These are phyloP conservation scores for Suhomyces bokatorum DNA, from an alignment of 1,139 yeast genomes.

Conservation along the genomic window DNA sequence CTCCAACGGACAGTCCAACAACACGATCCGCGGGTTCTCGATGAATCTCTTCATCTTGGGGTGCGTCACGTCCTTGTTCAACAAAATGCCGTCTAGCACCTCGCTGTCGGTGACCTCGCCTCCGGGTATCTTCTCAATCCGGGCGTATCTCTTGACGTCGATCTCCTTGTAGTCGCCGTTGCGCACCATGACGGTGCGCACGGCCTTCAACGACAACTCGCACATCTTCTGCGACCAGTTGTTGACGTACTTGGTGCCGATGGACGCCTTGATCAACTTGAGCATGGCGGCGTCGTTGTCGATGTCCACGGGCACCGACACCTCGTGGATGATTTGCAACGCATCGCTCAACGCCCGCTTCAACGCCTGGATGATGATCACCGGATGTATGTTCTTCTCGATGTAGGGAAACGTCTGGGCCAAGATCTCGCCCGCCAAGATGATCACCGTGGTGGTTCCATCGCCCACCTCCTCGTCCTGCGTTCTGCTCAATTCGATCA, in stretches of 20 bases:
- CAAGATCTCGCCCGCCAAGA: slow-evolving; percentile 91
- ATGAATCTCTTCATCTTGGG: slow-evolving; percentile 94
- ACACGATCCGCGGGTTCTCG: slow-evolving; percentile 82
- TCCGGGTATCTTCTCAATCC: slow-evolving; percentile 96
- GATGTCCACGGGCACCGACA: slow-evolving; percentile 82
- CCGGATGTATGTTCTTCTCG: slow-evolving; percentile 96
- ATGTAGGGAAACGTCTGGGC: slow-evolving; percentile 94
- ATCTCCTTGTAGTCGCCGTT: slow-evolving; percentile 78
- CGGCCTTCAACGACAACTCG: slow-evolving; percentile 81
- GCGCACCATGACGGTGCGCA: slow-evolving; percentile 73
- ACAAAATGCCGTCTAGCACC: slow-evolving; percentile 86
- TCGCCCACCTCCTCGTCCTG: slow-evolving; percentile 99
- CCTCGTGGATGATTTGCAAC: slow-evolving; percentile 78
- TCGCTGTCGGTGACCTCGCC: slow-evolving; percentile 90
- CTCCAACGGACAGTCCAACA: slow-evolving; percentile 95
- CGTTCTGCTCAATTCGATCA: slow-evolving; percentile 95
- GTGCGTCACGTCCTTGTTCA: slow-evolving; percentile 96
- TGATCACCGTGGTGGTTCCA: slow-evolving; percentile 95
- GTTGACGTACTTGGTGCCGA: slow-evolving; percentile 92
- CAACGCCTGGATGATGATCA: slow-evolving; percentile 89
- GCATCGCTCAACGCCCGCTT: slow-evolving; percentile 92
- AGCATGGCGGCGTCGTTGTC: slow-evolving; percentile 85
- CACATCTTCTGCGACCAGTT: slow-evolving; percentile 96
- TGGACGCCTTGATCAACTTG: slow-evolving; percentile 82
- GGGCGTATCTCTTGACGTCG: slow-evolving; percentile 88